Evolutionary conservation across 306 rosid genomes (phyloP), one percentile per base, ranked within the genome.

Genomic region (Dalbergia oliveri): DNA sequence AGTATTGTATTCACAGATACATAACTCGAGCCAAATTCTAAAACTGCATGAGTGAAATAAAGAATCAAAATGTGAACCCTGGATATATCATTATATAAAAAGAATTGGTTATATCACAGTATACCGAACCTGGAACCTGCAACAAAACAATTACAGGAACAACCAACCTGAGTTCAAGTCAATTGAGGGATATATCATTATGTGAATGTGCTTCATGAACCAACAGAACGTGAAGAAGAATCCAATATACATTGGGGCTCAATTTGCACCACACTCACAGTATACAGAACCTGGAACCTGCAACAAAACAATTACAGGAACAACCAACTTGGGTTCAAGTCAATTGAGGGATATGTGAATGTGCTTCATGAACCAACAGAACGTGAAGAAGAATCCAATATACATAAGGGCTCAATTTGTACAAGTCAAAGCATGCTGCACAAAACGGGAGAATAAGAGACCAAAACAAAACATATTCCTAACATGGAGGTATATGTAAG

Each of bases 401-500:
- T 33, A 37, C 8, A 37, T 12, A 21, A 12, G 7, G 37, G 78
- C n/a, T 41, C 15, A 9, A 26, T 14, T 61, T 9, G 21, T 51
- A 31, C 15, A 10, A 57, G 54, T 34, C 15, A 53, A 16, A 11
- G 51, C 76, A 71, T 11, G 44, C 68, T 58, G 9, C 19, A 8
- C 33, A 63, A 61, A 11, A 12, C 13, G 33, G 71, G 11, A 26
- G 33, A 58, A 13, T 9, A 37, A 12, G 12, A 41, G 16, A 15
- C 9, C 19, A 54, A 34, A 16, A 16, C 23, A 31, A 9, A 65
- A 21, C 41, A 49, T 11, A 37, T 64, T 61, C 13, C 41, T 26
- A 72, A 63, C 10, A 77, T 39, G 8, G 13, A 41, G 5, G 45
- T 49, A 76, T 66, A 76, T 66, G n/a, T 77, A 9, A 26, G 31